These are phyloP conservation scores for Thamnidium elegans DNA, from an alignment of 192 early-diverging fungal genomes.

Conservation along the genomic window DNA sequence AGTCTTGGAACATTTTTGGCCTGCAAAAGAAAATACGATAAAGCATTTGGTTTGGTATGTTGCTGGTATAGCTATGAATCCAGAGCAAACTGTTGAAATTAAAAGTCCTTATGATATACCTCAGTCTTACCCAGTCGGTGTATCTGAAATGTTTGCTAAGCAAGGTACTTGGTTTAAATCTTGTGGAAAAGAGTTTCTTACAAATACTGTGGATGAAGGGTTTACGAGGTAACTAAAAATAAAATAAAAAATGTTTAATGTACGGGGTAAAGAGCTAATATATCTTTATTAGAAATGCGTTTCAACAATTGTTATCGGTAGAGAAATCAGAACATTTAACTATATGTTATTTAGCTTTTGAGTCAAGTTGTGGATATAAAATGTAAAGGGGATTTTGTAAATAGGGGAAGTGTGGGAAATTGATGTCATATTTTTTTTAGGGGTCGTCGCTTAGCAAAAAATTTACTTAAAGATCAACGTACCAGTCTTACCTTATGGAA, in stretches of 20 bases:
- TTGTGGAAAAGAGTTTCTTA: conserved; percentile 5
- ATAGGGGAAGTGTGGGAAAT: background rate
- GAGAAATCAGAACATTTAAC: conserved; percentile 32
- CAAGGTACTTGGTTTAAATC: conserved; percentile 33
- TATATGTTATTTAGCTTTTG: conserved; percentile 43
- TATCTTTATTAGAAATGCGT: conserved; percentile 37
- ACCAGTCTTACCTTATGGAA: conserved; percentile 54
- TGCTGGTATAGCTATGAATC: conserved; percentile 36
- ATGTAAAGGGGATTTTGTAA: conserved; percentile 13
- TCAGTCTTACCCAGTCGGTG: conserved; percentile 30
- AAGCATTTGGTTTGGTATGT: conserved; percentile 21
- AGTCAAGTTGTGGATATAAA: conserved; percentile 37
- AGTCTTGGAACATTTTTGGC: conserved; percentile 23
- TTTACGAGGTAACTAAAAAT: conserved; percentile 45
- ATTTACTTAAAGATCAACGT: conserved; percentile 37
- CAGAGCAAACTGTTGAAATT: conserved; percentile 17
- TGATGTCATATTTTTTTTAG: conserved; percentile 20
- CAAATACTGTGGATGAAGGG: conserved; percentile 16
- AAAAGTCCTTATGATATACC: conserved; percentile 32
- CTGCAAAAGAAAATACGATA: background rate
- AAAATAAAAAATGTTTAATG: background rate
- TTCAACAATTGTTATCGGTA: conserved; percentile 43
- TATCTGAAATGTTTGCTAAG: conserved; percentile 36
- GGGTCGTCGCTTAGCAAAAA: conserved; percentile 46
- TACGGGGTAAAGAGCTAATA: background rate